Base-by-base conservation (phyloP, 2,329 filamentous ascomycete genomes). In the Chaetomiaceae sp. region DNA sequence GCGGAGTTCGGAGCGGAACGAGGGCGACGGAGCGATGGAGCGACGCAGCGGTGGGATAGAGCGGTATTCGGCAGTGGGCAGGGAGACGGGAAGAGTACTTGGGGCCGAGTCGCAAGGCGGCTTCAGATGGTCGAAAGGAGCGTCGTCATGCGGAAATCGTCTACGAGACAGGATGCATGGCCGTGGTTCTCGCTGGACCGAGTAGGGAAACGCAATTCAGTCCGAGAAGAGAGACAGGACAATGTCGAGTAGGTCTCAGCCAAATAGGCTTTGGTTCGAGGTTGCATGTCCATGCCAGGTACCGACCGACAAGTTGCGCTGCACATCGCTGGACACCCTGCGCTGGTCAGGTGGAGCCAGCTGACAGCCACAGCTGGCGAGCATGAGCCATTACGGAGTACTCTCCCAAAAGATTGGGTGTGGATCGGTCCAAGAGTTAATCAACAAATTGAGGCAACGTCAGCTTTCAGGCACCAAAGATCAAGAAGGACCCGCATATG, bases 121-220 rank as follows among this genome's bases (percentile, higher is more conserved):
- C 23, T 36, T 57, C 54, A 59, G 47, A 58, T 53, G 57, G 60
- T 60, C 48, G 56, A 59, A 37, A 41, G 42, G 48, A 48, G 40
- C 27, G 52, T 41, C 29, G 56, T 52, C 16, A 21, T 53, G 40
- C n/a, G 46, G 32, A 48, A 48, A 2, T 14, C 16, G 42, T 53
- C 40, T 58, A 58, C 29, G 48, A 49, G 30, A 54, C 49, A 51
- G 47, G 48, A 38, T 29, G 47, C 57, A 59, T 59, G 53, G 51
- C 51, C 55, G 50, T 34, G 29, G 41, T 14, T 33, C 30, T 58
- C 51, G 43, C 16, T 18, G 23, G 38, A 14, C 36, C 23, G 21
- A 44, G 23, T 13, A 52, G 21, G 36, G n/a, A 27, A 27, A 27
- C 29, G 33, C 38, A 29, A 45, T 20, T 25, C 42, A 48, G 23